These are phyloP conservation scores for Fusarium sp. DNA, from an alignment of 2,329 filamentous ascomycete genomes.

Conservation along the genomic window DNA sequence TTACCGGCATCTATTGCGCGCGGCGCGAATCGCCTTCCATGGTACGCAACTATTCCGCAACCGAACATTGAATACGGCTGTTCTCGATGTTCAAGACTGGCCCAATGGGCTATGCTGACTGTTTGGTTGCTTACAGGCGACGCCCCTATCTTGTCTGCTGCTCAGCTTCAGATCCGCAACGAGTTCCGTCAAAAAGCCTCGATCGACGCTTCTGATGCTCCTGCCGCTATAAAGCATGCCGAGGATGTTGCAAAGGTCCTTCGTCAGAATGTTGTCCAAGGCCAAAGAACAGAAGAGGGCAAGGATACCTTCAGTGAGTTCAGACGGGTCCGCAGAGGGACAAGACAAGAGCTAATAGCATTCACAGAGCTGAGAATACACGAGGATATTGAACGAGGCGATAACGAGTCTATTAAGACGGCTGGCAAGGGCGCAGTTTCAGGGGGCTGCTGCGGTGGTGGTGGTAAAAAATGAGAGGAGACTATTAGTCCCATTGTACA, in stretches of 20 bases:
- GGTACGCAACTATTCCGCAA: constrained; percentile 61
- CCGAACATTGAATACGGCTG: neutral
- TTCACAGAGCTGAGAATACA: constrained; percentile 86
- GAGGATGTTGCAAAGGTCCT: constrained; percentile 85
- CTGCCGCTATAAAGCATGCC: constrained; percentile 79
- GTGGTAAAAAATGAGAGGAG: constrained; percentile 47
- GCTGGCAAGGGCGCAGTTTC: constrained; percentile 54
- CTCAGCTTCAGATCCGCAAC: constrained; percentile 76
- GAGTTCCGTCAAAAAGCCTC: constrained; percentile 77
- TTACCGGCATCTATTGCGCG: constrained; percentile 85
- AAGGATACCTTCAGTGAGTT: constrained; percentile 67
- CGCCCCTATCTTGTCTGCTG: constrained; percentile 72
- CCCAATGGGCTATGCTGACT: neutral
- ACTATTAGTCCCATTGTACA: constrained; percentile 39
- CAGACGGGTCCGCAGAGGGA: neutral
- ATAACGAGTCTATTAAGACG: constrained; percentile 90
- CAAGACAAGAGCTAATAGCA: constrained; percentile 2
- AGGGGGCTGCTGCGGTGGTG: constrained; percentile 48
- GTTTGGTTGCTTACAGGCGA: constrained; percentile 70
- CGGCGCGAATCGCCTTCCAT: constrained; percentile 84
- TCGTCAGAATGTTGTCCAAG: constrained; percentile 89
- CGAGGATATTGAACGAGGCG: constrained; percentile 87
- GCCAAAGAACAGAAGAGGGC: constrained; percentile 61
- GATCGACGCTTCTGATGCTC: constrained; percentile 66
- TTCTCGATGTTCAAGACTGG: too few relatives aligned